These are phyloP conservation scores for Colletotrichum orchidophilum DNA, from an alignment of 2,329 filamentous ascomycete species.

Conservation along the genomic window DNA sequence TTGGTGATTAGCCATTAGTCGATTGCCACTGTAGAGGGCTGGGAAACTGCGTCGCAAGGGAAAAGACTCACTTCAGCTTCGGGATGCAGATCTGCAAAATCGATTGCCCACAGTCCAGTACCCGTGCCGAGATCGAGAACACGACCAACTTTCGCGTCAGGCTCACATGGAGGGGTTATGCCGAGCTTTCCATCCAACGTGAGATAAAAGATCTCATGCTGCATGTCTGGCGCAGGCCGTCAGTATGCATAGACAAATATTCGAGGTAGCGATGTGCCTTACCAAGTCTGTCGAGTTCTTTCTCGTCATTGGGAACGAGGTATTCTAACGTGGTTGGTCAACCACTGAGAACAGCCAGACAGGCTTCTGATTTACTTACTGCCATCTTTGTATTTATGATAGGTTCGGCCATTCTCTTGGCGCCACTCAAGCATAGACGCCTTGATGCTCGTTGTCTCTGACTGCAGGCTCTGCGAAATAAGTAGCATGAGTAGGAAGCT, in stretches of 20 bases:
- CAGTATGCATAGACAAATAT: background rate
- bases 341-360: background rate
- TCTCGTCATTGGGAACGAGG: constrained; percentile 12
- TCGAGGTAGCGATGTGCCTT: too few species aligned
- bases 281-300: constrained; percentile 10
- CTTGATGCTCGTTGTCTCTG: constrained; percentile 39
- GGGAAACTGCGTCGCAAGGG: too few species aligned
- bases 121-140: constrained; percentile 40
- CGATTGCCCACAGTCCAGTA: constrained; percentile 44
- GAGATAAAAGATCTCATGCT: constrained; percentile 62
- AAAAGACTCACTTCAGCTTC: constrained; percentile 37
- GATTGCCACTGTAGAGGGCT: background rate
- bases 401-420: constrained; percentile 15
- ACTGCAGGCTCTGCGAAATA: background rate
- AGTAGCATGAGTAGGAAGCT: background rate
- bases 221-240: constrained; percentile 47
- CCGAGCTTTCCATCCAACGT: constrained; percentile 44
- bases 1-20: background rate
- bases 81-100: constrained; percentile 50
- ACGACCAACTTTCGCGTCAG: constrained; percentile 22
- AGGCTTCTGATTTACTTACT: background rate
- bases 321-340: background rate
- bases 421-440: constrained; percentile 39
- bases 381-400: constrained; percentile 35
- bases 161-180: constrained; percentile 8